phyloP scores from a whole-genome alignment of 129 eudicot species.

The Heracleum sosnowskyi region DNA sequence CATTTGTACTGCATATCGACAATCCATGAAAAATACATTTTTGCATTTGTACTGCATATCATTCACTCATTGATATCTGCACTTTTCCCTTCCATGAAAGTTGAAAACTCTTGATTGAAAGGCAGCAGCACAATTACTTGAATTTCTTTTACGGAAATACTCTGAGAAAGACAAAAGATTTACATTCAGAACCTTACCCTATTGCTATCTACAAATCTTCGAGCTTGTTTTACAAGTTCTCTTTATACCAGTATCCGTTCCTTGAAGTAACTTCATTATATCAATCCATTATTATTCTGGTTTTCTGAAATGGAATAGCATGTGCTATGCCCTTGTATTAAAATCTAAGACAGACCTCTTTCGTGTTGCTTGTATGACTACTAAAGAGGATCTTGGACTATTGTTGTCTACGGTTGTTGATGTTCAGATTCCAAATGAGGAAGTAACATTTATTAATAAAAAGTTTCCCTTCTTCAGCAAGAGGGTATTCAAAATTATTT shows the following conservation, averaged over 20 bases:
- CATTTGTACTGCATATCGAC: not conserved
- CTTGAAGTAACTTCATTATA: not conserved
- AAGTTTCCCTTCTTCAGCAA: not conserved
- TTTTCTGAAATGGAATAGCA: not conserved
- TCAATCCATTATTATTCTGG: not conserved
- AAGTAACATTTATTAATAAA: too few relatives aligned
- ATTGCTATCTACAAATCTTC: not conserved
- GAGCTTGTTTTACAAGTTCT: not conserved
- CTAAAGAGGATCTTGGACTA: not conserved
- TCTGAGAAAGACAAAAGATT: not conserved
- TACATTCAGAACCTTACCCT: not conserved
- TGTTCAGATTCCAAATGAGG: too few relatives aligned
- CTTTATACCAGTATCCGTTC: not conserved
- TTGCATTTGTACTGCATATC: not conserved
- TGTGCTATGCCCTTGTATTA: not conserved
- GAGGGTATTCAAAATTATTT: not conserved
- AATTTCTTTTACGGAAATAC: not conserved
- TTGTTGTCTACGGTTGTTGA: not conserved
- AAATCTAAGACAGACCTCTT: not conserved
- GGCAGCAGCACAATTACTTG: not conserved
- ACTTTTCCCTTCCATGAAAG: not conserved
- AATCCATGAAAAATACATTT: not conserved
- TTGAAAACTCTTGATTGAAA: not conserved
- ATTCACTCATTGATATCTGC: not conserved
- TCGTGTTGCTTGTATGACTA: not conserved